These are phyloP conservation scores for Penicillium simplicissimum DNA, from an alignment of 495 filamentous ascomycete genomes.

Conservation along the genomic window DNA sequence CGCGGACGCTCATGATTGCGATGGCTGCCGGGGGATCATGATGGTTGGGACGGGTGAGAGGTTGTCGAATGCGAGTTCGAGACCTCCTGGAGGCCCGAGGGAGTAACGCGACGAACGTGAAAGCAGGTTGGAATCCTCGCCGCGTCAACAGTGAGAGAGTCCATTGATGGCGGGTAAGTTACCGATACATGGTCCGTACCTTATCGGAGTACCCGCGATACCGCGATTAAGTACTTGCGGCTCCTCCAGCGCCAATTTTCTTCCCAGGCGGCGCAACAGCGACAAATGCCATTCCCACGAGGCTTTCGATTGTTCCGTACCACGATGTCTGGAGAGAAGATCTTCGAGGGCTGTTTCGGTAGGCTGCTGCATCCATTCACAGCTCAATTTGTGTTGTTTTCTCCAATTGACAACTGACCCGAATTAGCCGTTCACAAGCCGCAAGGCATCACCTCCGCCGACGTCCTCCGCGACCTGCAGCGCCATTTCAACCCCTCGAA, in stretches of 20 bases:
- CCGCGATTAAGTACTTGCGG: slow-evolving; percentile 16
- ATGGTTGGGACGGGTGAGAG: slow-evolving; percentile 6
- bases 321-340: slow-evolving; percentile 59
- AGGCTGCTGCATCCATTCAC: slow-evolving; percentile 19
- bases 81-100: not conserved
- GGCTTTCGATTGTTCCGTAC: slow-evolving; percentile 36
- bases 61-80: not conserved
- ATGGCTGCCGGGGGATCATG: slow-evolving; percentile 33
- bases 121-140: slow-evolving; percentile 15
- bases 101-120: slow-evolving; percentile 9
- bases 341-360: slow-evolving; percentile 79
- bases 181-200: slow-evolving; percentile 11
- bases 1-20: slow-evolving; percentile 51
- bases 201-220: slow-evolving; percentile 9
- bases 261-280: not conserved
- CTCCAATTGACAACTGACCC: slow-evolving; percentile 5
- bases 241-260: slow-evolving; percentile 12
- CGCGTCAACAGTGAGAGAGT: slow-evolving; percentile 15
- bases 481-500: slow-evolving; percentile 75
- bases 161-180: slow-evolving; percentile 23
- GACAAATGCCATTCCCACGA: slow-evolving; percentile 37
- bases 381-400: not conserved
- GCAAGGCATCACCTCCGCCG: slow-evolving; percentile 75
- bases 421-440: slow-evolving; percentile 87
- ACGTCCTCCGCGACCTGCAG: slow-evolving; percentile 84